Conservation (phyloP, 257 asterid species). For the Solanum infundibuliforme region DNA sequence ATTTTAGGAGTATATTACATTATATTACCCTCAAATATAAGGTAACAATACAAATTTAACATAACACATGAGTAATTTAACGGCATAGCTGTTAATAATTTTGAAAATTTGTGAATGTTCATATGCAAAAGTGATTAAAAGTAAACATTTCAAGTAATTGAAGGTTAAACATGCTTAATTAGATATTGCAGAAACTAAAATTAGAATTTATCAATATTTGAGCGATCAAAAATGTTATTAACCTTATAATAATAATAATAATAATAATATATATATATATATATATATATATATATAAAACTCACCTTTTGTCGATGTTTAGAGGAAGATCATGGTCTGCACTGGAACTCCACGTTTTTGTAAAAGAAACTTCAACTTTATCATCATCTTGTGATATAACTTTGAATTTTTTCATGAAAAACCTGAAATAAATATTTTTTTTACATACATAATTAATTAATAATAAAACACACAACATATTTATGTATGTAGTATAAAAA, state of each 20-base stretch:
- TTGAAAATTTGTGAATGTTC: background rate
- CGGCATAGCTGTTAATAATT: background rate
- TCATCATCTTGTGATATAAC: constrained; percentile 23
- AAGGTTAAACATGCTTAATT: background rate
- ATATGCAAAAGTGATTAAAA: background rate
- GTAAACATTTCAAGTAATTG: background rate
- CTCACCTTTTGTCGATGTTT: constrained; percentile 39
- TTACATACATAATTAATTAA: background rate
- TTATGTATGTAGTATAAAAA: background rate
- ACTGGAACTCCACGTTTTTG: constrained; percentile 27
- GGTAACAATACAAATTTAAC: background rate
- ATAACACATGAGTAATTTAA: background rate
- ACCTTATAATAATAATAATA: background rate
- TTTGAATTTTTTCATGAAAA: constrained; percentile 21
- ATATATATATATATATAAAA: background rate
- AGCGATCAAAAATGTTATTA: background rate
- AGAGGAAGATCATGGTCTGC: constrained; percentile 20
- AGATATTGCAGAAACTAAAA: background rate
- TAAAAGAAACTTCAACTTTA: constrained; percentile 59
- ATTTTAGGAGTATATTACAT: background rate
- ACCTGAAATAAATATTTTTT: background rate
- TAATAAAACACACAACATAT: background rate
- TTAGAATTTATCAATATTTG: background rate
- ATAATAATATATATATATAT: background rate
- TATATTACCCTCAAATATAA: background rate